These are phyloP conservation scores for Dendrobium nobile DNA, from an alignment of 106 monocot genomes.

Conservation along the genomic window DNA sequence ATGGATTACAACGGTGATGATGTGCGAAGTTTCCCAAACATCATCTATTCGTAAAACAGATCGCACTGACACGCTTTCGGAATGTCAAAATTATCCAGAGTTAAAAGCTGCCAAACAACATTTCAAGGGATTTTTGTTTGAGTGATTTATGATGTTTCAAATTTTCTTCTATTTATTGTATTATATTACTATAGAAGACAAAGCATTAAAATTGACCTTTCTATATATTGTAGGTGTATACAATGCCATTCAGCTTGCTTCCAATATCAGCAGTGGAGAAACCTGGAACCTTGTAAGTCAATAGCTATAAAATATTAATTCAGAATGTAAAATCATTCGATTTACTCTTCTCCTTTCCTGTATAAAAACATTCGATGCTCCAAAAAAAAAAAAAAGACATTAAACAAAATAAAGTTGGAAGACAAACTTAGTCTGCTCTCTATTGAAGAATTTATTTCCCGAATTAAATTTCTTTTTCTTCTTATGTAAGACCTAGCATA, in stretches of 20 bases:
- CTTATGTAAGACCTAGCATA: background rate
- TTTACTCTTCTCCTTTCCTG: background rate
- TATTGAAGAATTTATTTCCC: no score
- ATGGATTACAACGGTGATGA: no score
- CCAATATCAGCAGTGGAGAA: conserved; percentile 75
- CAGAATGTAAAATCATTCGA: background rate
- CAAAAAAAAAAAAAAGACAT: background rate
- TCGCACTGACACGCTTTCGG: no score
- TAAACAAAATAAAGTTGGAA: background rate
- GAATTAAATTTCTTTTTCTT: no score
- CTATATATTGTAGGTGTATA: conserved; percentile 40
- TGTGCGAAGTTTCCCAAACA: no score
- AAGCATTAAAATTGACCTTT: conserved; percentile 2
- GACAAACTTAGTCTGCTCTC: background rate
- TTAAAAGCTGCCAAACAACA: no score
- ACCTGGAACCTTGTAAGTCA: conserved; percentile 80
- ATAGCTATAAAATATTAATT: background rate
- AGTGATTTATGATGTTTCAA: background rate
- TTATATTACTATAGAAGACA: background rate
- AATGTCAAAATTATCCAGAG: no score
- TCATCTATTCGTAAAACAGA: no score
- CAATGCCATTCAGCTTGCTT: conserved; percentile 72
- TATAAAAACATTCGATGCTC: background rate
- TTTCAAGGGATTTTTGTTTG: background rate
- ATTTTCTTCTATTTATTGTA: background rate